phyloP scores from a whole-genome alignment of 768 basidiomycete genomes.

The Psilocybe azurescens region DNA sequence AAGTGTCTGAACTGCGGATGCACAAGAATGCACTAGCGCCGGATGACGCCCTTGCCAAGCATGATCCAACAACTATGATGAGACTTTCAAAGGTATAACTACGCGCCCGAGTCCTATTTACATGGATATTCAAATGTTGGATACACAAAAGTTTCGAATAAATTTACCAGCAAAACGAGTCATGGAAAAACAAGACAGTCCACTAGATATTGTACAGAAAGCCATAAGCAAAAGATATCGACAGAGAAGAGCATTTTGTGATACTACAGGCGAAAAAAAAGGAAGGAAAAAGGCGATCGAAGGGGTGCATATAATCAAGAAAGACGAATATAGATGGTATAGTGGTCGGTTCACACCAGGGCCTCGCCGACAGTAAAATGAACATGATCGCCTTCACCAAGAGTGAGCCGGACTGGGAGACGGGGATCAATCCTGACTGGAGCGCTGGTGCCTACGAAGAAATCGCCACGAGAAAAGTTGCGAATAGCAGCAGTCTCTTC shows the following conservation, averaged over 20 bases:
- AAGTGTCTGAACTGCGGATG: not conserved
- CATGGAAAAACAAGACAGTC: constrained; percentile 11
- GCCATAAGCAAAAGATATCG: constrained; percentile 10
- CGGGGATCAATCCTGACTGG: constrained; percentile 86
- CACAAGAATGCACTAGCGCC: not conserved
- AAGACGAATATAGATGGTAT: not conserved
- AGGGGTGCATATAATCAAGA: not conserved
- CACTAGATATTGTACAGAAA: constrained; percentile 23
- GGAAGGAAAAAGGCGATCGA: not conserved
- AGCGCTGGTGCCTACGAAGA: constrained; percentile 80
- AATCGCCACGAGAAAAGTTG: constrained; percentile 82
- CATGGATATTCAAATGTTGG: not conserved
- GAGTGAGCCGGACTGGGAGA: constrained; percentile 76
- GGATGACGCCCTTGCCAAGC: constrained; percentile 1
- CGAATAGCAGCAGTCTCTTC: constrained; percentile 85
- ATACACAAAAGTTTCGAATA: not conserved
- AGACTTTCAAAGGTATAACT: not conserved
- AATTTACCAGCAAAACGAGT: not conserved
- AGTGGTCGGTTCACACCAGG: constrained; percentile 33
- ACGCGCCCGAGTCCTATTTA: too few species aligned
- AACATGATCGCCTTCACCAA: constrained; percentile 84
- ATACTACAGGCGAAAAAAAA: constrained; percentile 10
- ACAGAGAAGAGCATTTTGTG: constrained; percentile 5
- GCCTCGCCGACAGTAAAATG: constrained; percentile 61
- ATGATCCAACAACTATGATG: not conserved